Evolutionary conservation across 2,329 filamentous ascomycete genomes (phyloP), one percentile per base, ranked within the genome.

Genomic region (Phialophora expanda): DNA sequence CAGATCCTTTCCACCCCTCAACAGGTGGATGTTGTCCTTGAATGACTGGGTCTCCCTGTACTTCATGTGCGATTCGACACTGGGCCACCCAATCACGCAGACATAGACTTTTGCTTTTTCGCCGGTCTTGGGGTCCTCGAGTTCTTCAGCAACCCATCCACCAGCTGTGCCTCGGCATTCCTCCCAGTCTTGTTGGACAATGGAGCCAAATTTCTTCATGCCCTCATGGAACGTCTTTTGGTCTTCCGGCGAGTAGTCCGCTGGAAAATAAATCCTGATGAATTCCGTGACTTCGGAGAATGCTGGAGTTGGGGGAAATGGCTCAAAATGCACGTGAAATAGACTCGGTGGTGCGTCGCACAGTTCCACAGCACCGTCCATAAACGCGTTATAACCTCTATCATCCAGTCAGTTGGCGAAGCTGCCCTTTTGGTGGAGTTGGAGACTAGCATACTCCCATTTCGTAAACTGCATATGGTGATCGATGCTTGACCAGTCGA

Each of bases 41-140:
- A 80, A 80, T 0, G 68, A 66, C 8, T 75, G 64, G 5, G 74
- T 77, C 34, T 78, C 75, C 1, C 76, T 71, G 65, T 76, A 81
- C 58, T 72, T 71, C 64, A 72, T 64, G 55, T 81, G 79, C 30
- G 76, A 75, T 44, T 80, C 76, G 1, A 79, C 68, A 38, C 76
- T 79, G 0, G 76, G 70, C 79, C 79, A 81, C 0, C 77, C 78
- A 12, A 81, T 73, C 2, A 79, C 71, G 0, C 68, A 71, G 61
- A 76, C 58, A 5, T 65, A 73, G 0, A 14, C 70, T 62, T 64
- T 77, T 66, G 12, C 76, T 69, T 41, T 75, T 72, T 54, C 73
- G 50, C 38, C 69, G 70, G 1, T 77, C 53, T 1, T 75, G 67
- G 5, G 77, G 72, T 54, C 79, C 41, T 69, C 65, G 14, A 74